These are phyloP conservation scores for Penstemon davidsonii DNA, from an alignment of 257 asterid species.

Conservation along the genomic window DNA sequence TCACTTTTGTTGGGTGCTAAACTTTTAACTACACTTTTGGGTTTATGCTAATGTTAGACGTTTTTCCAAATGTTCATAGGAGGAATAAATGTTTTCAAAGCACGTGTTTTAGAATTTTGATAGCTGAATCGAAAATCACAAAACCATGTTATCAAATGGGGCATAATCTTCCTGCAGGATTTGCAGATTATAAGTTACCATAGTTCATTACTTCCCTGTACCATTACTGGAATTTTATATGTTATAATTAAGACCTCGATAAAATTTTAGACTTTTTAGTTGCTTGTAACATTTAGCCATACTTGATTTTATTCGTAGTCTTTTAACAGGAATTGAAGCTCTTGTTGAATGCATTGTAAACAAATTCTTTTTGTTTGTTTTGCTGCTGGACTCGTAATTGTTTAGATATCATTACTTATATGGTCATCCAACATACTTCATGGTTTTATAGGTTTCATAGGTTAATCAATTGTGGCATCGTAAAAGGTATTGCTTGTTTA, in stretches of 20 bases:
- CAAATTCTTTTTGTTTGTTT: neutral
- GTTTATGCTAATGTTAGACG: neutral
- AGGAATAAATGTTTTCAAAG: neutral
- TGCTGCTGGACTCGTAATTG: constrained; percentile 1
- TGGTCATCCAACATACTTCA: constrained; percentile 27
- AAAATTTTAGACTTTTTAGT: too few relatives aligned
- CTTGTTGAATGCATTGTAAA: constrained; percentile 5
- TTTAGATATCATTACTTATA: constrained; percentile 9
- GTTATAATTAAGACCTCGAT: too few relatives aligned
- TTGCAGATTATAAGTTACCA: constrained; percentile 9
- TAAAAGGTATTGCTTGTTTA: constrained; percentile 37
- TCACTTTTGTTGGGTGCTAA: neutral
- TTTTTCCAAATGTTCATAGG: neutral
- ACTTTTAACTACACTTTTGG: neutral
- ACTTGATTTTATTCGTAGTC: too few relatives aligned
- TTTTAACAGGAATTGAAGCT: constrained; percentile 3
- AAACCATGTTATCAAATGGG: neutral
- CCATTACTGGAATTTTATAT: neutral
- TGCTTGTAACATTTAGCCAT: too few relatives aligned
- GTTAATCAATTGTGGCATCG: constrained; percentile 50
- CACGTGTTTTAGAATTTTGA: neutral
- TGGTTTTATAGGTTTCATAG: constrained; percentile 76
- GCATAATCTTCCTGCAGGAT: neutral
- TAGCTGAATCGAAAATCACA: neutral
- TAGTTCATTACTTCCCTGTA: neutral